Base-by-base conservation (phyloP, 2,329 filamentous ascomycete species). In the Talaromyces albobiverticillius region DNA sequence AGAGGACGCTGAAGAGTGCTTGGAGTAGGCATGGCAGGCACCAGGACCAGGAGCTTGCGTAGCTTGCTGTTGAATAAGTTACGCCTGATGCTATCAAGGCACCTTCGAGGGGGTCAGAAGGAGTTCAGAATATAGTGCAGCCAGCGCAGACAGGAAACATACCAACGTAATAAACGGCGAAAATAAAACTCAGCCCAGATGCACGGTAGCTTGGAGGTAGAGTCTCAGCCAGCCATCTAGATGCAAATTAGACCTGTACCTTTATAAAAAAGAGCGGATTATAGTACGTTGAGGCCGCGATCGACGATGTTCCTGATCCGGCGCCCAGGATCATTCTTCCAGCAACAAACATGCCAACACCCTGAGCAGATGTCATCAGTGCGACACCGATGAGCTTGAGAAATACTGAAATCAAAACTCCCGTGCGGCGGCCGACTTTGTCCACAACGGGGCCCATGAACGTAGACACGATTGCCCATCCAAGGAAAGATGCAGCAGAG, bases 331-430 rank as follows among this genome's bases (percentile, higher is more conserved):
- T 66, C 18, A 81, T 72, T 13, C 80, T 70, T 0, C 68, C 71
- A 11, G 76, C 57, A 26, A 78, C 71, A 60, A 81, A 81, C 78
- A 79, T 79, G 53, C 73, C 74, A 4, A 79, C 74, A 48, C 78
- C 72, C 9, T 3, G 3, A 2, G 32, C 32, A 3, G 13, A 11
- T 16, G 32, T 3, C 32, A 36, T 36, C 32, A 36, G 16, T 11
- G 32, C 32, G 4, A 16, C 14, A 14, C 32, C 32, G n/a, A 36
- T 36, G 3, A 36, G 8, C 16, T 36, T 36, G 32, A 36, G 2
- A 14, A n/a, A 3, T 11, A 36, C 16, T 3, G 32, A 36, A 16
- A 36, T 3, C 32, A 36, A 16, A 16, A 36, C 32, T 2, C 32
- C 32, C 3, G 3, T 36, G 2, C 75, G 0, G 78, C 72, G 0